Evolutionary conservation across 2,329 filamentous ascomycete species (phyloP).

Genomic region (Aureobasidium sp.): DNA sequence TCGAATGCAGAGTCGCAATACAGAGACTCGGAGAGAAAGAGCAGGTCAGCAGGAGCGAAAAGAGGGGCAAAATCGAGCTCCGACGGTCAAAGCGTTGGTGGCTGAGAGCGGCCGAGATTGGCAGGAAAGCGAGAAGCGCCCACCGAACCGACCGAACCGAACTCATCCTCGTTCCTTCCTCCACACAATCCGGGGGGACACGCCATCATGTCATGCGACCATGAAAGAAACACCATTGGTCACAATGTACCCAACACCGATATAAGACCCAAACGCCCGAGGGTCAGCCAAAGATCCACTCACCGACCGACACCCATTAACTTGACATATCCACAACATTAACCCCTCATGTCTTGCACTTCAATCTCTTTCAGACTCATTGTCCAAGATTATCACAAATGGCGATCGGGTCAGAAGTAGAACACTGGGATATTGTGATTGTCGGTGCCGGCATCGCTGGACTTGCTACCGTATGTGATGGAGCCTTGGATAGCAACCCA

Average conservation of each 20-base stretch:
- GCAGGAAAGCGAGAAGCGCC: background rate
- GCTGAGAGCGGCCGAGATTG: constrained; percentile 6
- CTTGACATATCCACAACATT: background rate
- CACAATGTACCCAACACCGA: background rate
- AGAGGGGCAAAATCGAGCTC: background rate
- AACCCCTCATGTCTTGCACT: constrained; percentile 17
- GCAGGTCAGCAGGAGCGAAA: background rate
- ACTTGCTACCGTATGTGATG: constrained; percentile 24
- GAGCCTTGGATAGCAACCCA: background rate
- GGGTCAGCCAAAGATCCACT: background rate
- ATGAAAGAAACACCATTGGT: background rate
- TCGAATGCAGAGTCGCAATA: too few relatives aligned
- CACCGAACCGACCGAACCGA: constrained; percentile 20
- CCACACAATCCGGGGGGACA: background rate
- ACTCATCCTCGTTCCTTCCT: background rate
- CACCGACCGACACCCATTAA: background rate
- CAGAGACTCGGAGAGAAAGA: too few relatives aligned
- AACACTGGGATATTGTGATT: constrained; percentile 23
- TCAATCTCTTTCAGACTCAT: constrained; percentile 20
- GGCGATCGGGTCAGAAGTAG: constrained; percentile 21
- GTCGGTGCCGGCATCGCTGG: constrained; percentile 30
- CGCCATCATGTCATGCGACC: constrained; percentile 10
- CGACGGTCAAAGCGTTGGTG: constrained; percentile 3
- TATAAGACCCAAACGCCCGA: constrained; percentile 8
- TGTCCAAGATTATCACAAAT: constrained; percentile 19